Evolutionary conservation across 441 rosid genomes (phyloP), one percentile per base, ranked within the genome.

Genomic region (Eugenia klotzschiana): DNA sequence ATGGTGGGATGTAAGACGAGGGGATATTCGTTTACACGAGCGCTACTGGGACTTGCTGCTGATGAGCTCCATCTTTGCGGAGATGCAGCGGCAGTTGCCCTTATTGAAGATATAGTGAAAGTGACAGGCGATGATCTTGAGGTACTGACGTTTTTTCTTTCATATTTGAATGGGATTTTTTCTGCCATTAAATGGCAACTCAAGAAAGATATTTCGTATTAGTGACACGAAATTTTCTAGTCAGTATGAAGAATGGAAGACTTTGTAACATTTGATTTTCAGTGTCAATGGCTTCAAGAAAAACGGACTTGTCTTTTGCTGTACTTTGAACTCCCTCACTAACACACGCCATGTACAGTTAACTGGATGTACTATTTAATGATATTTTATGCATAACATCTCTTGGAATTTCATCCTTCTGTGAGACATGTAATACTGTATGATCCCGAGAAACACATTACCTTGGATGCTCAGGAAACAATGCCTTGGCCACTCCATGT

Each of bases 51-150:
- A 73, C 89, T 96, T 79, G 91, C 95, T 58, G 95, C 97, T 82
- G 89, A 95, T 83, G 98, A 95, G 86, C 92, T 96, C 84, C 99
- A 96, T 88, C 93, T 96, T 87, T 96, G 99, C 85, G 99, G 99
- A 77, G 98, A 96, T 87, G 88, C 98, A 51, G 98, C 98, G 82
- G 94, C 92, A 1, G 94, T 95, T 84, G 92, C 97, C 82, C 94
- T 95, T 84, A 89, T 96, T 90, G 89, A 93, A 88, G 94, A 94
- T 86, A 93, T 96, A 81, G 88, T 95, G 72, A 87, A 91, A 91
- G 95, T 87, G 82, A 94, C 99, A 57, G 96, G 92, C 53, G 99
- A 96, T 88, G 90, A 90, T 87, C 88, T 96, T 27, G 81, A 92
- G 96, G 99, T 95, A 91, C 81, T 80, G 79, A 55, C 52, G 56